Evolutionary conservation across 768 basidiomycete genomes (phyloP).

Genomic region (Xerocomellus chrysenteron): DNA sequence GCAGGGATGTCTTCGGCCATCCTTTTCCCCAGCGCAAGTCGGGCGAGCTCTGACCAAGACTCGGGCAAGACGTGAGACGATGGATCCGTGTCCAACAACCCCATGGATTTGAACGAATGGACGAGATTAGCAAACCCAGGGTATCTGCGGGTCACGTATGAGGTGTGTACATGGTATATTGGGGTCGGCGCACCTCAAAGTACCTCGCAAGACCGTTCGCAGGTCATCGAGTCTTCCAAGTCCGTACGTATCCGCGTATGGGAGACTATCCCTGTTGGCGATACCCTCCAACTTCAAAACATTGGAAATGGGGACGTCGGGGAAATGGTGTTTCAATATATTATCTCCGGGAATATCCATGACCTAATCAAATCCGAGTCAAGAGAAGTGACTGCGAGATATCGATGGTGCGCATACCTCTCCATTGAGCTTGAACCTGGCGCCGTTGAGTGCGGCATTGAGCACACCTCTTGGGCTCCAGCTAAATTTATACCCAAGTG

Average conservation of each 20-base stretch:
- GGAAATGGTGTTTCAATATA: conserved; percentile 59
- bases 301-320: conserved; percentile 61
- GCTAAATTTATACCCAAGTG: conserved; percentile 89
- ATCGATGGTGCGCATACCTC: conserved; percentile 40
- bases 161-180: not conserved
- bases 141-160: conserved; percentile 49
- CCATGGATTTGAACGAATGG: conserved; percentile 67
- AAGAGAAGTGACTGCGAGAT: not conserved
- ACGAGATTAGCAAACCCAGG: conserved; percentile 78
- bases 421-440: conserved; percentile 58
- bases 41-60: conserved; percentile 38
- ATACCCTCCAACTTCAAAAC: conserved; percentile 76
- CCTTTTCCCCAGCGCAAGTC: conserved; percentile 32
- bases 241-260: conserved; percentile 66
- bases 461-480: conserved; percentile 92
- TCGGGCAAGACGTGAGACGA: conserved; percentile 17
- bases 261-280: conserved; percentile 79
- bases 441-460: conserved; percentile 72
- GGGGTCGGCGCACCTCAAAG: conserved; percentile 56
- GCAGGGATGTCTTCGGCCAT: conserved; percentile 26
- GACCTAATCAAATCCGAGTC: conserved; percentile 33
- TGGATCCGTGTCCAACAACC: conserved; percentile 52
- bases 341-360: conserved; percentile 49
- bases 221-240: conserved; percentile 44
- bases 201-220: conserved; percentile 78